phyloP scores from a whole-genome alignment of 202 grass and related monocot species.

The Hordeum pubiflorum region DNA sequence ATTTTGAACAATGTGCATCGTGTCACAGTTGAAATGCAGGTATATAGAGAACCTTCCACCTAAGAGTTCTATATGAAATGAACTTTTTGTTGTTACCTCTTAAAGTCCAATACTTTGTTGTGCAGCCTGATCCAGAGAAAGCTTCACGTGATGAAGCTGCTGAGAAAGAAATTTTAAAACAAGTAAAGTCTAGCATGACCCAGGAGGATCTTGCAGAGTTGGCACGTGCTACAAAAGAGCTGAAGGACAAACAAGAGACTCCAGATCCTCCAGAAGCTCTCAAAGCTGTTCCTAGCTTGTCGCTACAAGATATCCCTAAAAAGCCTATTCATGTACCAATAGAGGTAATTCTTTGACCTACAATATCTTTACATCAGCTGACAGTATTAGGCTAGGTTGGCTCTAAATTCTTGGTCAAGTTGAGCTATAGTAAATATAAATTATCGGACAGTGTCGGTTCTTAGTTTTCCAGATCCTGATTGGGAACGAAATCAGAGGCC shows the following conservation, averaged over 20 bases:
- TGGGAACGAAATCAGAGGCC: conserved; percentile 6
- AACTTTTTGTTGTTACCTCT: conserved; percentile 5
- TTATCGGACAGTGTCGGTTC: neutral
- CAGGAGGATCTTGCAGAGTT: conserved; percentile 90
- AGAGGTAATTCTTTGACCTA: conserved; percentile 50
- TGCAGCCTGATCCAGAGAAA: conserved; percentile 94
- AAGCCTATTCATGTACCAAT: conserved; percentile 73
- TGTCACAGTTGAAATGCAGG: conserved; percentile 97
- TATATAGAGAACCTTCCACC: conserved; percentile 13
- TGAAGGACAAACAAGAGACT: conserved; percentile 94
- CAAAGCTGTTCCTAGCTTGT: conserved; percentile 72
- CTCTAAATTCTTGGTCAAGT: neutral
- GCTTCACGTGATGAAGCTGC: conserved; percentile 73
- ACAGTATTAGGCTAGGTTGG: neutral
- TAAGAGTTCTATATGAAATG: neutral
- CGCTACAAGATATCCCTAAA: conserved; percentile 87
- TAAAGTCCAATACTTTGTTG: conserved; percentile 15
- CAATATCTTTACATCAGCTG: neutral
- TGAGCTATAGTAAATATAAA: neutral
- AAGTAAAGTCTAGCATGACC: conserved; percentile 83
- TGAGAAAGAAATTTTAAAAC: conserved; percentile 81
- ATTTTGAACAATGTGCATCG: conserved; percentile 82
- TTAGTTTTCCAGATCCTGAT: conserved; percentile 1
- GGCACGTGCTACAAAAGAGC: conserved; percentile 74
- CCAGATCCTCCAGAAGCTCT: conserved; percentile 99